Evolutionary conservation across 192 early-diverging fungal species (phyloP).

Genomic region (Umbelopsis vinacea): DNA sequence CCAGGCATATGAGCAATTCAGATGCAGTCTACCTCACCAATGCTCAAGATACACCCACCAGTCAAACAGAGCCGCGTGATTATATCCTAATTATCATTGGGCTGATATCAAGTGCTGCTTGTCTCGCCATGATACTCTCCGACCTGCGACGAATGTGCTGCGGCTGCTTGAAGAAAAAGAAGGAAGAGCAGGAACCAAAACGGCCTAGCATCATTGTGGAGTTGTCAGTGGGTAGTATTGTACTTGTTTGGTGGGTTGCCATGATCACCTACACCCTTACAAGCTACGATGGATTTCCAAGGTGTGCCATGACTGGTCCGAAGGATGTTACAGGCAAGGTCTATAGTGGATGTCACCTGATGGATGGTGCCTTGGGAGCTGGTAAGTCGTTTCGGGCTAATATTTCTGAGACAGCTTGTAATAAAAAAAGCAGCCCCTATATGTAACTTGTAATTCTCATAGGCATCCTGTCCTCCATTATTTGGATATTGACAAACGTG

Average conservation of each 20-base stretch:
- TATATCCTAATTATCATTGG: slow-evolving; percentile 8
- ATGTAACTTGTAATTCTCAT: neutral
- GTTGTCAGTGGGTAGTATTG: neutral
- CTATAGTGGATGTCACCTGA: slow-evolving; percentile 1
- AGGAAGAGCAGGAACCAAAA: neutral
- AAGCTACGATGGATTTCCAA: slow-evolving; percentile 7
- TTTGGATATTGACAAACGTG: slow-evolving; percentile 5
- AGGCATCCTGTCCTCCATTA: neutral
- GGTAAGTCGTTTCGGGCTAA: neutral
- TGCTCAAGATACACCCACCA: neutral
- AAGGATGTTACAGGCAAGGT: neutral
- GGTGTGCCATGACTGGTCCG: neutral
- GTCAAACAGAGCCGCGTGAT: neutral
- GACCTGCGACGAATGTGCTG: neutral
- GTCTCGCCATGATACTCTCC: neutral
- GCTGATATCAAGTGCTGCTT: neutral
- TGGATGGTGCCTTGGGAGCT: slow-evolving; percentile 13
- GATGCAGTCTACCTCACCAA: neutral
- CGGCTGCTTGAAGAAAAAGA: neutral
- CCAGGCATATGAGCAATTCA: slow-evolving; percentile 2
- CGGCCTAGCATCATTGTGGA: neutral
- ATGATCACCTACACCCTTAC: slow-evolving; percentile 13
- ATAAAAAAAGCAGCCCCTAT: too few relatives aligned
- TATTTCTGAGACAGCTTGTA: neutral
- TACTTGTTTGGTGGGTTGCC: slow-evolving; percentile 16